Evolutionary conservation across 192 early-diverging fungal genomes (phyloP), one percentile per base, ranked within the genome.

Genomic region (Powellomyces hirtus): DNA sequence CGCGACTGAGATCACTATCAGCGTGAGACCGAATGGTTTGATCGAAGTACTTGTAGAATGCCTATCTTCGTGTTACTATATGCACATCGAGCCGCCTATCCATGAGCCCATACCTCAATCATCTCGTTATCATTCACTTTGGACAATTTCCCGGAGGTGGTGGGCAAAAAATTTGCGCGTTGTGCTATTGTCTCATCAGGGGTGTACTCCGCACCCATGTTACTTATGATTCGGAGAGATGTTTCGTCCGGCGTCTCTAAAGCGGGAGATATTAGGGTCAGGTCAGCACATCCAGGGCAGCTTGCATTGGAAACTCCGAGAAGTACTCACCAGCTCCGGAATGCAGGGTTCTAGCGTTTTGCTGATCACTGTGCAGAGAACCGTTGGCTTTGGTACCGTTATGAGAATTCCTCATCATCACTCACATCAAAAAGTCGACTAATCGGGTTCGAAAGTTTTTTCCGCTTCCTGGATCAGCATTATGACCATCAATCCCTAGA

Each of bases 21-120:
- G 70, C 57, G 31, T 79, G 75, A 16, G 79, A 61, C 55, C 78
- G 62, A 37, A 86, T 86, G 37, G 62, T 80, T 40, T 38, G 38
- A 36, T 77, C 74, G 70, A 82, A 86, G 64, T 84, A 85, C 20
- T 73, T 68, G 77, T 82, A 86, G 53, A 86, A 85, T 6, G 79
- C 75, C 78, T 83, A 42, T 8, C 13, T n/a, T n/a, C n/a, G n/a
- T n/a, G n/a, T n/a, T n/a, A n/a, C n/a, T n/a, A n/a, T n/a, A 42
- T n/a, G n/a, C n/a, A n/a, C n/a, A n/a, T n/a, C n/a, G n/a, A n/a
- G n/a, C n/a, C n/a, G n/a, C 27, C n/a, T n/a, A n/a, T n/a, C n/a
- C n/a, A n/a, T n/a, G n/a, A n/a, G n/a, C n/a, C n/a, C 40, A 13
- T 42, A 42, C 55, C 40, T 64, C 65, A 4, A 70, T 50, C 38